Evolutionary conservation across 495 filamentous ascomycete species (phyloP), one percentile per base, ranked within the genome.

Genomic region (Penicillium ochrochloron): DNA sequence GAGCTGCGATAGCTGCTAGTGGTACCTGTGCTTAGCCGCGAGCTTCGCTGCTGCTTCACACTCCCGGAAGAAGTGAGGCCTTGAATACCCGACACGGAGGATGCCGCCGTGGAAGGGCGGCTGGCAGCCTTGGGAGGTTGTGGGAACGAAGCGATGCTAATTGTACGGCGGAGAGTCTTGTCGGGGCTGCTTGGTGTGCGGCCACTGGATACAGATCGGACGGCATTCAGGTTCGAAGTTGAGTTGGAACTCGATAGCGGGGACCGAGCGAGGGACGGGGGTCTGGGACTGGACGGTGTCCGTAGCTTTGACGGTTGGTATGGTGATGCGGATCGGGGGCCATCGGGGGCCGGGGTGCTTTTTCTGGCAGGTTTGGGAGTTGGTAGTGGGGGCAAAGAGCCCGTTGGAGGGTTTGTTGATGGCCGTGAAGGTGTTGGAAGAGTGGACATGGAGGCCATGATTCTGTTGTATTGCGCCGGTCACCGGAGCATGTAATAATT

Each of bases 131-230:
- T 89, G 21, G 93, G 93, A 33, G 93, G 93, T 62, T 94, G 91
- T n/a, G 93, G 93, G 71, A 97, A 97, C 1, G 92, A 87, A 59
- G 92, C 92, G 65, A 96, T 96, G 76, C 92, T 97, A 63, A 96
- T 90, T 0, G 90, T 91, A 70, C 92, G 92, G 63, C 93, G 85
- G 59, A 96, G 70, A n/a, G 85, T 86, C 70, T 86, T 92, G 10
- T 85, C 83, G 11, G 83, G 79, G 59, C 83, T 86, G 48, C 67
- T 71, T 0, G 76, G 72, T 9, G 70, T 60, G 37, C 73, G 71
- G 23, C 66, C 66, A 52, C 62, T 71, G 9, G 81, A 81, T n/a
- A 74, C 66, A 19, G 82, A 84, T 19, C 77, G 74, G 29, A 80
- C 59, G 1, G 79, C 62, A 34, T 69, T 74, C 35, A 79, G 67